Base-by-base conservation (phyloP, 805 yeast genomes). In the Spathaspora gorwiae region DNA sequence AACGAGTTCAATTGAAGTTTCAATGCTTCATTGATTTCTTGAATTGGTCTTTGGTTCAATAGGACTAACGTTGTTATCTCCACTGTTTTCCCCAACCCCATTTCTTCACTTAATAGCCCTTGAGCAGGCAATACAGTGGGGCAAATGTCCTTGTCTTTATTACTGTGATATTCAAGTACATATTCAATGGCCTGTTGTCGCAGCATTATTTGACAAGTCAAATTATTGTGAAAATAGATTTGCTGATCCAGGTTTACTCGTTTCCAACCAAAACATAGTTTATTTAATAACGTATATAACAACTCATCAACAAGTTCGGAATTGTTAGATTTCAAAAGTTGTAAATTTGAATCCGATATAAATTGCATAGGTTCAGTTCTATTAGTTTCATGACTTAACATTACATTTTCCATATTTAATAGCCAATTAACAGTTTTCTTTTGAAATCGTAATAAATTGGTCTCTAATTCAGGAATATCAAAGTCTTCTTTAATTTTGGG, bases 11-110 rank as follows among this genome's bases (percentile, higher is more conserved):
- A 47, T 54, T 65, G 59, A 14, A 63, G 37, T 37, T 60, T 48
- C 6, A 62, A 47, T n/a, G 57, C 55, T 34, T 56, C 59, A 34
- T 66, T 68, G 26, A 67, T 58, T 30, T 71, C 68, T 11, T 15
- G 46, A 3, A 46, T 15, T 0, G 75, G 72, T 12, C 97, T 65
- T 30, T 70, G 81, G 59, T 94, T 84, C 41, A 82, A 56, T 1
- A 81, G 57, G 0, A 85, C 65, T 35, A 92, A 65, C 0, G 95
- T 72, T 2, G 87, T 70, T 11, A 90, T 71, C 60, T 94, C 99
- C 4, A 94, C 81, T 0, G 99, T 92, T 58, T 94, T 94, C 0
- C 99, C 99, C 7, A 94, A 73, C 0, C 99, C 99, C 99, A 94
- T 94, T 62, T 94, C 99, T 56, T 92, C 99, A 1, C 94, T 85